A percentile compares a stretch with the other conserved stretches of the same genome.
Evolutionary conservation across 768 basidiomycete species (phyloP).

Genomic region (Gautieria morchelliformis): DNA sequence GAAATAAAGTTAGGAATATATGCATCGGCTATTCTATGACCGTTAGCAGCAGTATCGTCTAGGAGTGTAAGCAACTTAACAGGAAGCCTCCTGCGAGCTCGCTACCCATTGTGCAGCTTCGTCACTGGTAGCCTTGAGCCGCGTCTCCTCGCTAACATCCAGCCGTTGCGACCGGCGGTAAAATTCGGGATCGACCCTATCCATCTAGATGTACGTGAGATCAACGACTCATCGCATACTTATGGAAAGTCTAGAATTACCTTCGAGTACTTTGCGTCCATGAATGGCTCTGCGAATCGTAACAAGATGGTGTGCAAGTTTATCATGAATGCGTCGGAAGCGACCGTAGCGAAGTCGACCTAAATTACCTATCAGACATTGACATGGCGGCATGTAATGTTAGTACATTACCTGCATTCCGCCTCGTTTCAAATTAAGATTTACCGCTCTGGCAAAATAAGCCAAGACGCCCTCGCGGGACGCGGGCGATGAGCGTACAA

Average conservation of each 20-base stretch:
- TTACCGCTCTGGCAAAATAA: conserved; percentile 68
- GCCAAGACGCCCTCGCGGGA: conserved; percentile 74
- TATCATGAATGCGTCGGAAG: conserved; percentile 87
- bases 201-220: conserved; percentile 44
- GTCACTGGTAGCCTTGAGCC: conserved; percentile 85
- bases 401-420: conserved; percentile 67
- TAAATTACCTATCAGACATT: conserved; percentile 18
- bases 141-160: conserved; percentile 79
- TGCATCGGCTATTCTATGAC: conserved; percentile 33
- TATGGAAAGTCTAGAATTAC: conserved; percentile 26
- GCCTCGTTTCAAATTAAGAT: conserved; percentile 73
- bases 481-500: conserved; percentile 76
- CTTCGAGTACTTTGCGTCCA: conserved; percentile 86
- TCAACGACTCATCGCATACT: background rate
- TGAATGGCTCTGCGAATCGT: conserved; percentile 87
- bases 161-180: conserved; percentile 66
- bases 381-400: background rate
- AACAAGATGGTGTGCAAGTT: conserved; percentile 79
- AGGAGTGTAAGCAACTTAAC: background rate
- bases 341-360: conserved; percentile 80
- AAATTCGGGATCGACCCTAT: conserved; percentile 81
- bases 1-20: conserved; percentile 79
- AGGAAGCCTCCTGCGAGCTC: conserved; percentile 28
- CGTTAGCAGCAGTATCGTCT: background rate
- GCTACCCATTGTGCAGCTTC: conserved; percentile 71